These are phyloP conservation scores for Lactarius tabidus DNA, from an alignment of 768 basidiomycete genomes.

Conservation along the genomic window DNA sequence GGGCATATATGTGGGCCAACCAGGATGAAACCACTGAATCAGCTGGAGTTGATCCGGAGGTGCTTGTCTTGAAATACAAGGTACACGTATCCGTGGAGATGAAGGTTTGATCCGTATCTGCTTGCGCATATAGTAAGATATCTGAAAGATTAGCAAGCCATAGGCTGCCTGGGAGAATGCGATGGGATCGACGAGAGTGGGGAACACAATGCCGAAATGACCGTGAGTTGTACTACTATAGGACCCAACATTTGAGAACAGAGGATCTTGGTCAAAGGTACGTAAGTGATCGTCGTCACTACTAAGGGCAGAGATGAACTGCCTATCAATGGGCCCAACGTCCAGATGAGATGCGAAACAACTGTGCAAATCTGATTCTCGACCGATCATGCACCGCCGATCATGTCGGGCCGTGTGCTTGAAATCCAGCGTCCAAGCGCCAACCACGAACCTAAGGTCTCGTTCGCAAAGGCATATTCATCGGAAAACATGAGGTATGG, in stretches of 20 bases:
- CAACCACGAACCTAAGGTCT: slow-evolving; percentile 30
- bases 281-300: slow-evolving; percentile 4
- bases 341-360: slow-evolving; percentile 17
- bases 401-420: slow-evolving; percentile 29
- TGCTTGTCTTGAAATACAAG: slow-evolving; percentile 7
- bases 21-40: slow-evolving; percentile 20
- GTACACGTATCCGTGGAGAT: slow-evolving; percentile 17
- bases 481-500: slow-evolving; percentile 35
- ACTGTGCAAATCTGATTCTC: slow-evolving; percentile 9
- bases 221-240: not conserved
- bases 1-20: slow-evolving; percentile 23
- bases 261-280: not conserved
- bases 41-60: not conserved
- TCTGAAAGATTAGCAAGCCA: slow-evolving; percentile 13
- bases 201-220: slow-evolving; percentile 20
- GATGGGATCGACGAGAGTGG: slow-evolving; percentile 15
- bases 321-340: slow-evolving; percentile 4
- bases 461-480: slow-evolving; percentile 22
- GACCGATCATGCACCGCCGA: slow-evolving; percentile 38
- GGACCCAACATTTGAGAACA: not conserved
- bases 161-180: slow-evolving; percentile 24
- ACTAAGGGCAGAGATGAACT: slow-evolving; percentile 1
- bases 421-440: slow-evolving; percentile 31
- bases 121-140: slow-evolving; percentile 21
- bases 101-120: slow-evolving; percentile 5